These are phyloP conservation scores for Neurospora crassa DNA, from an alignment of 2,329 filamentous ascomycete species.

Conservation along the genomic window DNA sequence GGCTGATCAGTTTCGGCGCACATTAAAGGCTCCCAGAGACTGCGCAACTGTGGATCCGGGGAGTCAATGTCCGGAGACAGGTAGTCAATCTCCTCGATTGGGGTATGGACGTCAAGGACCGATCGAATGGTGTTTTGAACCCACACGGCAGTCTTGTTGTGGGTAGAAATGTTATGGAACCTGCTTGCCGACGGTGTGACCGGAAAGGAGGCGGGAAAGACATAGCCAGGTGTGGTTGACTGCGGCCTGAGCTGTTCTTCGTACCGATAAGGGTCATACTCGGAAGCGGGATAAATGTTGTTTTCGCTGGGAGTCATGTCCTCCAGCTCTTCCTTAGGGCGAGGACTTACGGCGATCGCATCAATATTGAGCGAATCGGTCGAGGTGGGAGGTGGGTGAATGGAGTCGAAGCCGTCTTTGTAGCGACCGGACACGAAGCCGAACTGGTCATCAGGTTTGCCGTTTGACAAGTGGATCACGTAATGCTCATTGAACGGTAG, in stretches of 20 bases:
- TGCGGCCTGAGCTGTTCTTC: background rate
- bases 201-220: background rate
- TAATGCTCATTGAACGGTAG: constrained; percentile 47
- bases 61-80: constrained; percentile 36
- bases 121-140: constrained; percentile 49
- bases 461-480: constrained; percentile 43
- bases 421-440: constrained; percentile 39
- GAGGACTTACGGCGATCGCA: background rate
- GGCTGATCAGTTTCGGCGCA: constrained; percentile 22
- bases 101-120: constrained; percentile 41
- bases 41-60: constrained; percentile 37
- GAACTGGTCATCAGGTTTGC: constrained; percentile 31
- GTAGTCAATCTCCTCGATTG: constrained; percentile 35
- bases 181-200: background rate
- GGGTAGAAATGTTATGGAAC: constrained; percentile 36
- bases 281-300: background rate
- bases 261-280: constrained; percentile 4
- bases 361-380: constrained; percentile 5
- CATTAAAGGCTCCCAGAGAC: constrained; percentile 45
- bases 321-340: background rate
- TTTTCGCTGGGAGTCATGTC: background rate
- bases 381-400: background rate
- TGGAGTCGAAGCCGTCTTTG: constrained; percentile 28
- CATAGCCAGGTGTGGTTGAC: constrained; percentile 7
- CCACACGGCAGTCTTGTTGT: constrained; percentile 37